phyloP scores from a whole-genome alignment of 139 green algal species.

The Micractinium conductrix region DNA sequence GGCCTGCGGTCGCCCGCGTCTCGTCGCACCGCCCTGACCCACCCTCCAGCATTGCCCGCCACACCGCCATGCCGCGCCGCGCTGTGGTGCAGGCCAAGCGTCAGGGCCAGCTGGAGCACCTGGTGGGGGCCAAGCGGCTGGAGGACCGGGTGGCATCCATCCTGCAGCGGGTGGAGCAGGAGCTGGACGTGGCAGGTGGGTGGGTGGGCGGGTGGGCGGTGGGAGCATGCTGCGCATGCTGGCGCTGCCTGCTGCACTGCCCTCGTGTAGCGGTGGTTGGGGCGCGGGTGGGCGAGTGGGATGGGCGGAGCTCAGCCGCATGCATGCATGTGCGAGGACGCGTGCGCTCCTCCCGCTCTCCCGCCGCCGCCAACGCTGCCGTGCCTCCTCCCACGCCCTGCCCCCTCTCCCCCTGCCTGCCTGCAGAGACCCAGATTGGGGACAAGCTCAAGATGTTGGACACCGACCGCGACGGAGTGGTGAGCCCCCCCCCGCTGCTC shows the following conservation, averaged over 20 bases:
- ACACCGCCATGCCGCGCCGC: too few species aligned
- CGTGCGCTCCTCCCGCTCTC: too few species aligned
- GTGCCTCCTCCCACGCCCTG: neutral
- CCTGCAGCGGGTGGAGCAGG: conserved; percentile 75
- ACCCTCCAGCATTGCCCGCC: neutral
- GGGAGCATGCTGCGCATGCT: neutral
- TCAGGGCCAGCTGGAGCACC: conserved; percentile 50
- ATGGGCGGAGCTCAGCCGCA: too few species aligned
- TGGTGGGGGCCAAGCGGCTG: conserved; percentile 61
- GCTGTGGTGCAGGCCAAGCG: conserved; percentile 29
- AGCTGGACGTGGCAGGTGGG: conserved; percentile 76
- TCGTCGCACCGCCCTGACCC: neutral
- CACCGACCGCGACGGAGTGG: conserved; percentile 77
- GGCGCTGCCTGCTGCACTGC: neutral
- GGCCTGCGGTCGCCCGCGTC: neutral
- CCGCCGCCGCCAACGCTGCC: too few species aligned
- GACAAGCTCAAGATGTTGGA: conserved; percentile 78
- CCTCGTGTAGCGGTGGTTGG: too few species aligned
- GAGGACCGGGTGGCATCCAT: conserved; percentile 74
- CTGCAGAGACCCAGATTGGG: conserved; percentile 67
- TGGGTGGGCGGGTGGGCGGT: neutral
- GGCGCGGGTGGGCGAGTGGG: too few species aligned
- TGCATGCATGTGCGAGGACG: too few species aligned
- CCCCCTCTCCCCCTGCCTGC: neutral
- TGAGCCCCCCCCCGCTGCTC: too few species aligned